Base-by-base conservation (phyloP, 108 stramenopile genomes). In the Skeletonema menzelii region DNA sequence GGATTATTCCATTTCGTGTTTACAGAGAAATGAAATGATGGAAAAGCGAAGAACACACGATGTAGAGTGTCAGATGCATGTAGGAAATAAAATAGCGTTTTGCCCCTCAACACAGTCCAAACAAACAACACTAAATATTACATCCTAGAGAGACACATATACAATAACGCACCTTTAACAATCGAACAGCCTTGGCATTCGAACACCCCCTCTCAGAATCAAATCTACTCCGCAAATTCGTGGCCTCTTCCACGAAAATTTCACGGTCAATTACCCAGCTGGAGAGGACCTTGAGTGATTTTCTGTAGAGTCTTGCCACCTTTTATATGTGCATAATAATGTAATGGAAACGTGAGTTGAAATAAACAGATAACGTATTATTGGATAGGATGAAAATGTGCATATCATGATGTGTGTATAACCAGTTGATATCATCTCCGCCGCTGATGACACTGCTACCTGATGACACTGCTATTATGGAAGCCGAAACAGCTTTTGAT, bases 241-340 rank as follows among this genome's bases (percentile, higher is more conserved):
- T 88, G 0, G 97, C 95, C 73, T 92, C 90, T 8, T 91, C 93
- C 44, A 84, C 74, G 82, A 96, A 97, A 67, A 96, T 86, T 15
- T 95, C 91, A 13, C 97, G 86, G 78, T 95, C 93, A 53, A 96
- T 87, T 28, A 84, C 85, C 98, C 98, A 99, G 63, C 88, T 88
- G 30, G 68, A 75, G 20, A 95, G 79, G 2, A 76, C 64, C 69
- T 87, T 88, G 63, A 95, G 72, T 8, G 86, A 75, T 57, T 93
- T 82, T 55, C 94, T 91, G 60, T 95, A 95, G 74, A 95, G 77
- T 24, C 91, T 86, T 49, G 87, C 87, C 59, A 92, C 91, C 93
- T 91, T 59, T 10, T 14, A 0, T 30, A n/a, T n/a, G n/a, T n/a
- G n/a, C n/a, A n/a, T n/a, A 10, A 24, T 27, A 26, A n/a, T 37